Evolutionary conservation across 306 rosid genomes (phyloP).

Genomic region (Medicago arabica): DNA sequence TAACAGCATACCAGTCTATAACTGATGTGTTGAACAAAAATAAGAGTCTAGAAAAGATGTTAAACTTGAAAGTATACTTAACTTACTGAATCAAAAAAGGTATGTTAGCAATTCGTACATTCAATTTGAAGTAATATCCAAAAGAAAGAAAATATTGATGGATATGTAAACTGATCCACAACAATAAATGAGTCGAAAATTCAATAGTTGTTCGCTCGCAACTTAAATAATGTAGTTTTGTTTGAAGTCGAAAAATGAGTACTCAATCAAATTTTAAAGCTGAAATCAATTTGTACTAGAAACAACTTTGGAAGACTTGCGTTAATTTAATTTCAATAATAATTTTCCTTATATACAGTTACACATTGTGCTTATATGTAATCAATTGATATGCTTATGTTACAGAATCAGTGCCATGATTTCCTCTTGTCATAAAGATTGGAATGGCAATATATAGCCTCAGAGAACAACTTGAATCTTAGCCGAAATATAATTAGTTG

Average conservation of each 20-base stretch:
- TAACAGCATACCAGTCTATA: no score
- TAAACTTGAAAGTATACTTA: no score
- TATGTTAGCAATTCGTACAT: no score
- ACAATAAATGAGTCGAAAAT: no score
- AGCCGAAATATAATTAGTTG: conserved; percentile 47
- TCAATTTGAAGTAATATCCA: no score
- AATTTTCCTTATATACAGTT: conserved; percentile 37
- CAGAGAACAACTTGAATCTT: conserved; percentile 14
- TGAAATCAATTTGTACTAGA: background rate
- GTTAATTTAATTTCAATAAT: conserved; percentile 38
- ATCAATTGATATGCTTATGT: conserved; percentile 3
- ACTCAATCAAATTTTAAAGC: background rate
- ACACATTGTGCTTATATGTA: conserved; percentile 34
- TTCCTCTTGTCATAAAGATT: conserved; percentile 6
- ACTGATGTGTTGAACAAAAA: no score
- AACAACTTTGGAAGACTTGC: conserved; percentile 33
- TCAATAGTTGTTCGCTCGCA: no score
- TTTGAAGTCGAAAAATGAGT: background rate
- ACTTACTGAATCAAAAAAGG: no score
- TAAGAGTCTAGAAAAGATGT: no score
- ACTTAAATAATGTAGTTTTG: background rate
- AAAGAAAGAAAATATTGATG: no score
- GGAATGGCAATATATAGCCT: background rate
- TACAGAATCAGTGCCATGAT: conserved; percentile 12
- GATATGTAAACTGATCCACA: no score